Evolutionary conservation across 73 alveolate species (phyloP).

Genomic region (Paramecium tetraurelia): DNA sequence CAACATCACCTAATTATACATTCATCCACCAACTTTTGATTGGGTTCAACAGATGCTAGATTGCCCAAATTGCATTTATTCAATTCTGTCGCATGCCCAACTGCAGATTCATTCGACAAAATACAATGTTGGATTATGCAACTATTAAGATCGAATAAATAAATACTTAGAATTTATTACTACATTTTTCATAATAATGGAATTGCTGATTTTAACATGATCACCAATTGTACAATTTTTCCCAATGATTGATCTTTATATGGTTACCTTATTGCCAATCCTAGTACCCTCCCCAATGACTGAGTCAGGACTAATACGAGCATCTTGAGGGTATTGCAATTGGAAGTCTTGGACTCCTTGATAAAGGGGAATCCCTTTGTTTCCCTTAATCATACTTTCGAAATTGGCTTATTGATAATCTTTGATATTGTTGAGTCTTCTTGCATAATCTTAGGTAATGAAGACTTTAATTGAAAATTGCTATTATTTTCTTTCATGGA

Average conservation of each 20-base stretch:
- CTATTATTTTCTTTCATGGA: background rate
- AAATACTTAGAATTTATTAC: slow-evolving; percentile 4
- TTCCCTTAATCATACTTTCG: slow-evolving; percentile 28
- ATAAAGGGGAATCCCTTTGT: slow-evolving; percentile 3
- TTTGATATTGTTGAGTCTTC: slow-evolving; percentile 42
- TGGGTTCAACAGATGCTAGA: background rate
- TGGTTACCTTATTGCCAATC: background rate
- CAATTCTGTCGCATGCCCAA: background rate
- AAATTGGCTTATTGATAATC: slow-evolving; percentile 53
- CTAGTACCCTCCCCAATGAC: slow-evolving; percentile 25
- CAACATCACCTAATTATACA: background rate
- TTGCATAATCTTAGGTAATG: slow-evolving; percentile 7
- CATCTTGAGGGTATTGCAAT: background rate
- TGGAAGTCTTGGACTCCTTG: background rate
- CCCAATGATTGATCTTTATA: slow-evolving; percentile 40
- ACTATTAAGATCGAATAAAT: background rate
- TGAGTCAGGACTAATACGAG: background rate
- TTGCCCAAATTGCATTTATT: background rate
- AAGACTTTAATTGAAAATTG: background rate
- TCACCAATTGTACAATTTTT: slow-evolving; percentile 45
- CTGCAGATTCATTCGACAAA: background rate
- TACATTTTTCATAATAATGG: slow-evolving; percentile 38
- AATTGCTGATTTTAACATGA: slow-evolving; percentile 51
- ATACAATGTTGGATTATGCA: background rate
- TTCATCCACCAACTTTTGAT: background rate